Conservation (phyloP, 371 early-diverging fungal genomes). For the Coemansia sp. region DNA sequence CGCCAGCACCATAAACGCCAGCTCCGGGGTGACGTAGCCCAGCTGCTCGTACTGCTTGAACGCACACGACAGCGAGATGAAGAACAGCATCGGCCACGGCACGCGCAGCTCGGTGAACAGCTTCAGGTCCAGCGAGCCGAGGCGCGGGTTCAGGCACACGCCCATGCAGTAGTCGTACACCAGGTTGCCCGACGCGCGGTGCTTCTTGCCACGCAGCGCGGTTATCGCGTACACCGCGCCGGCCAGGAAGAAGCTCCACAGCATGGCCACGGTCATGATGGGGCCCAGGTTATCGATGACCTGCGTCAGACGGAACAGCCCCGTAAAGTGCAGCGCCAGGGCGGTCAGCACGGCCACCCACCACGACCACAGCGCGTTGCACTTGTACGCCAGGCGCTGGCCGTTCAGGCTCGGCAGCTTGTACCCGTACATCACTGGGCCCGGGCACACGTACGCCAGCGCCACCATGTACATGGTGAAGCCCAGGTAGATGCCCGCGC, state of each 20-base stretch:
- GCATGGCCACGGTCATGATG: conserved; percentile 65
- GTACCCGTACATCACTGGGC: conserved; percentile 66
- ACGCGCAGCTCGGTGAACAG: conserved; percentile 90
- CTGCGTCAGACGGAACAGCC: conserved; percentile 69
- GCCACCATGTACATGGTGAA: conserved; percentile 59
- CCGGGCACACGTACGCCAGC: conserved; percentile 67
- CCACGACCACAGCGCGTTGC: conserved; percentile 70
- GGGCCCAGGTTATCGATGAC: conserved; percentile 69
- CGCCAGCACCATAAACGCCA: conserved; percentile 75
- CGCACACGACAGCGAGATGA: conserved; percentile 68
- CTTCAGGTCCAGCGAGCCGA: conserved; percentile 80
- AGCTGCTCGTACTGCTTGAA: conserved; percentile 71
- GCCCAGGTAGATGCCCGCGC: conserved; percentile 61
- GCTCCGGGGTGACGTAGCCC: conserved; percentile 71
- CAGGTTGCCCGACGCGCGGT: conserved; percentile 71
- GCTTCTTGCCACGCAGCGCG: conserved; percentile 74
- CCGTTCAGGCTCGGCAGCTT: conserved; percentile 72
- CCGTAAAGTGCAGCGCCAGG: conserved; percentile 54
- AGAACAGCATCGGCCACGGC: conserved; percentile 78
- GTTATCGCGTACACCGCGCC: conserved; percentile 69
- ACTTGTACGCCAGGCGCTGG: conserved; percentile 64
- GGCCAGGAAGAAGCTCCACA: conserved; percentile 66
- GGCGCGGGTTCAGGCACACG: conserved; percentile 85
- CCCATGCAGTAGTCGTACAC: conserved; percentile 90
- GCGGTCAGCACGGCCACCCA: conserved; percentile 55